Evolutionary conservation across 2,329 filamentous ascomycete species (phyloP).

Genomic region (Monilinia fructicola): DNA sequence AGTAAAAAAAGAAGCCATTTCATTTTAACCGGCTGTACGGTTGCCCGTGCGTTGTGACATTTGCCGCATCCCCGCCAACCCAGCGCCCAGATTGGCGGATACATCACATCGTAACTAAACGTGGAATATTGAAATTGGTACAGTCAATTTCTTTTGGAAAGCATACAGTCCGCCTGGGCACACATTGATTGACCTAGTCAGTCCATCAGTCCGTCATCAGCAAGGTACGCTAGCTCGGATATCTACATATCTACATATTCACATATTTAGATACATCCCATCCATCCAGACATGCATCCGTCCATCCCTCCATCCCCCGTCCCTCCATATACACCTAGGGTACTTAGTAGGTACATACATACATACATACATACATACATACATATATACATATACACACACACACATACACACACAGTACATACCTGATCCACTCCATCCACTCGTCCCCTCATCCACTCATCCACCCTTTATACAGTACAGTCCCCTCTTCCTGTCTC

Average conservation of each 20-base stretch:
- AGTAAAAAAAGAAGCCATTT: conserved; percentile 12
- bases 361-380: background rate
- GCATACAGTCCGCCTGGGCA: conserved; percentile 15
- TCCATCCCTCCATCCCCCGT: conserved; percentile 1
- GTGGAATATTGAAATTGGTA: conserved; percentile 26
- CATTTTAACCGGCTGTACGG: conserved; percentile 33
- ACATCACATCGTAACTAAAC: conserved; percentile 24
- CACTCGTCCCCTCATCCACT: conserved; percentile 20
- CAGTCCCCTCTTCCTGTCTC: conserved; percentile 14
- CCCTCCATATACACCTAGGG: conserved; percentile 2
- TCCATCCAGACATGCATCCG: too few relatives aligned
- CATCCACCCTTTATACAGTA: conserved; percentile 21
- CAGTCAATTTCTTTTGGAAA: conserved; percentile 13
- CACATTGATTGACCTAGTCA: background rate
- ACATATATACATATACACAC: too few relatives aligned
- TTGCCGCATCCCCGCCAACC: conserved; percentile 30
- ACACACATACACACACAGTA: background rate
- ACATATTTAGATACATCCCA: background rate
- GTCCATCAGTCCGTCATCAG: conserved; percentile 13
- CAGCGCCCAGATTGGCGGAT: conserved; percentile 37
- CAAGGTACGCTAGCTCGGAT: conserved; percentile 33
- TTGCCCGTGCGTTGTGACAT: conserved; percentile 37
- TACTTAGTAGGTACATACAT: conserved; percentile 1
- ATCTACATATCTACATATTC: conserved; percentile 33
- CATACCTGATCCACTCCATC: conserved; percentile 10